Evolutionary conservation across 73 alveolate genomes (phyloP).

Genomic region (Paramecium pentaurelia): DNA sequence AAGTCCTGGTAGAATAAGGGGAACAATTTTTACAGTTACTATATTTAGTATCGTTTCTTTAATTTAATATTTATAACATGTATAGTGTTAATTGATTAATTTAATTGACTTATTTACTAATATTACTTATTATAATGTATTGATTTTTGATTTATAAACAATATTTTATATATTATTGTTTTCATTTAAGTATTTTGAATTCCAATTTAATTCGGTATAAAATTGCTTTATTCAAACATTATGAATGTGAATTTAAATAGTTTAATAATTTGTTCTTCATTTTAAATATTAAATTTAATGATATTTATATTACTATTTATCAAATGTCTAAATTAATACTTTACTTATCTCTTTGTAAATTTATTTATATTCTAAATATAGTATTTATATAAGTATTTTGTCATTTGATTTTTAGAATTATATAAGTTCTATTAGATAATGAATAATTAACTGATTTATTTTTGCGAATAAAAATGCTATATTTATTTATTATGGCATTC

Average conservation of each 20-base stretch:
- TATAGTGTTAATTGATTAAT: too few relatives aligned
- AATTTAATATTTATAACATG: too few relatives aligned
- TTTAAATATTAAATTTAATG: conserved; percentile 64
- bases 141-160: too few relatives aligned
- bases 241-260: conserved; percentile 69
- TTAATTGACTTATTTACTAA: too few relatives aligned
- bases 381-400: too few relatives aligned
- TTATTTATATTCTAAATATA: neutral
- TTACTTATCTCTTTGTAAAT: neutral
- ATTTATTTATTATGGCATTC: neutral
- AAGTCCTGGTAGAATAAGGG: too few relatives aligned
- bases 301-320: neutral
- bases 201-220: conserved; percentile 24
- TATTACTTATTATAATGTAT: too few relatives aligned
- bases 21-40: too few relatives aligned
- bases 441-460: neutral
- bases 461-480: neutral
- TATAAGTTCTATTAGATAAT: neutral
- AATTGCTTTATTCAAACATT: conserved; percentile 70
- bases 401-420: too few relatives aligned
- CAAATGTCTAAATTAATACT: neutral
- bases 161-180: too few relatives aligned
- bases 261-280: conserved; percentile 61
- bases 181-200: too few relatives aligned
- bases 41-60: too few relatives aligned